A percentile compares a stretch with the other conserved stretches of the same genome.
These are phyloP conservation scores for Penicillium digitatum DNA, from an alignment of 2,329 filamentous ascomycete species.

Conservation along the genomic window DNA sequence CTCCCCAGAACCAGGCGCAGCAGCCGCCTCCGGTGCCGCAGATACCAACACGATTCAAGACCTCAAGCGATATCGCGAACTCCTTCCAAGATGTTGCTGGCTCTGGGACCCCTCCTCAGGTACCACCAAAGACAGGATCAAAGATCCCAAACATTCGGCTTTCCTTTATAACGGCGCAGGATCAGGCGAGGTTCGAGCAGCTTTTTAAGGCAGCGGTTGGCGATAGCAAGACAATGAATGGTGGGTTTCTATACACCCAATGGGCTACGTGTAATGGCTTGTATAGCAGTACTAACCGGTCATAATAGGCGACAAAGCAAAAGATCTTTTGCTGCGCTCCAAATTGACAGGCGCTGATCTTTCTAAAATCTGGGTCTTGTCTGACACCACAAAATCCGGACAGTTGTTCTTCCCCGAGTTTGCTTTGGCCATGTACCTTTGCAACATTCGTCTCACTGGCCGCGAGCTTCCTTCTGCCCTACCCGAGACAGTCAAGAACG, in stretches of 20 bases:
- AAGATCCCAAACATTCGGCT: conserved; percentile 92
- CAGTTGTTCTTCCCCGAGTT: conserved; percentile 97
- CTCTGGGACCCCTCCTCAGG: conserved; percentile 52
- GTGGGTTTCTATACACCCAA: conserved; percentile 31
- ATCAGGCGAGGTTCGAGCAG: conserved; percentile 96
- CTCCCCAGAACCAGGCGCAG: conserved; percentile 41
- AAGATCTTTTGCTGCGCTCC: conserved; percentile 82
- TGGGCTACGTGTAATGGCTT: neutral
- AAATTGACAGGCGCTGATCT: conserved; percentile 81
- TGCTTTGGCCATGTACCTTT: conserved; percentile 95
- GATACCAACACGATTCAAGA: conserved; percentile 56
- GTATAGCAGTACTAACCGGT: conserved; percentile 14
- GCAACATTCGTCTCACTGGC: conserved; percentile 85
- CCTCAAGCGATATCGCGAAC: conserved; percentile 61
- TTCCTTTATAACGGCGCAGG: conserved; percentile 91
- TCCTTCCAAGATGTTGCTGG: conserved; percentile 51
- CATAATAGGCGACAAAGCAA: conserved; percentile 68
- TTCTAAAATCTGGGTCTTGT: conserved; percentile 90
- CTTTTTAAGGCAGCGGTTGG: conserved; percentile 94
- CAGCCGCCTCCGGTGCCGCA: conserved; percentile 23
- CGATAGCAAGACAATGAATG: conserved; percentile 77
- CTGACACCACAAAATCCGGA: conserved; percentile 93
- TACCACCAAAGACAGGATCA: conserved; percentile 60
- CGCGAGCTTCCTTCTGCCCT: conserved; percentile 71
- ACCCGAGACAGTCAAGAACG: conserved; percentile 86